Percentiles rank a stretch among this genome's conserved stretches.
Evolutionary conservation across 2,329 filamentous ascomycete genomes (phyloP).

Genomic region (Ceratocystis cacaofunesta): DNA sequence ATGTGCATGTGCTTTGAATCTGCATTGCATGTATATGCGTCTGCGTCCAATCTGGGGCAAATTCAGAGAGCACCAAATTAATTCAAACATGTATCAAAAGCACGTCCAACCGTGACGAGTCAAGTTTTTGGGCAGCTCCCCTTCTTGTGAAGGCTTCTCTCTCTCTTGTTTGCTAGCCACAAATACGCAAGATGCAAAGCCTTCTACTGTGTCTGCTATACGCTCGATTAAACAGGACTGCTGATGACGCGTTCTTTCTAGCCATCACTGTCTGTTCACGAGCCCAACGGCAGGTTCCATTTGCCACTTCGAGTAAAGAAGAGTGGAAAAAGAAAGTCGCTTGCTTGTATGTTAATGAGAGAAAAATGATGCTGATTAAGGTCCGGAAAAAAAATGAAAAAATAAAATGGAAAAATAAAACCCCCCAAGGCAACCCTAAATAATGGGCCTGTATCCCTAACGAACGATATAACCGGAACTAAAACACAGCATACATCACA

Average conservation of each 20-base stretch:
- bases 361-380: not conserved
- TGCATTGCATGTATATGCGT: not conserved
- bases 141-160: too few species aligned
- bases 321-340: too few species aligned
- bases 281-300: not conserved
- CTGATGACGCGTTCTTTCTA: not conserved
- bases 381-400: too few species aligned
- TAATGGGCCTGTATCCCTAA: not conserved
- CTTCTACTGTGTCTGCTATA: not conserved
- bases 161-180: too few species aligned
- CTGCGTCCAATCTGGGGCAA: not conserved
- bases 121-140: not conserved
- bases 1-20: not conserved
- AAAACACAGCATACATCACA: not conserved
- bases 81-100: not conserved
- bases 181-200: too few species aligned
- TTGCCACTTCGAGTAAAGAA: not conserved
- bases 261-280: too few species aligned
- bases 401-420: not conserved
- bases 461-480: not conserved
- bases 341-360: not conserved
- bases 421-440: not conserved
- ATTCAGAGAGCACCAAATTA: not conserved
- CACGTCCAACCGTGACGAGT: not conserved
- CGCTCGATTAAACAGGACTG: not conserved